Base-by-base conservation (phyloP, 1,284 basidiomycete genomes). In the Moesziomyces sp. region DNA sequence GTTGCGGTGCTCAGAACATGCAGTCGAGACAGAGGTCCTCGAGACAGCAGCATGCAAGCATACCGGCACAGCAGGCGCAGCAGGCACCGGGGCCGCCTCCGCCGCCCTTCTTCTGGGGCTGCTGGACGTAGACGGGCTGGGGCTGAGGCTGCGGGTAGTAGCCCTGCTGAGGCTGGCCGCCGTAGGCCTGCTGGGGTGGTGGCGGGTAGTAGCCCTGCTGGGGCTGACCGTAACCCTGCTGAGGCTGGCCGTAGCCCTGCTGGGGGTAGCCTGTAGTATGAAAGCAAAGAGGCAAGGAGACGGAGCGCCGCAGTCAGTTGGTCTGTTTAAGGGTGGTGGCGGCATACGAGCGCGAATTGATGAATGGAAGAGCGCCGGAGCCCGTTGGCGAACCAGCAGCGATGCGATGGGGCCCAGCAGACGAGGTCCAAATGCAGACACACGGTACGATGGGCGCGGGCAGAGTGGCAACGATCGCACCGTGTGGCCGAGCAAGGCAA, bases 51-150 rank as follows among this genome's bases (percentile, higher is more conserved):
- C 73, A 75, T 23, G 73, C 73, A 49, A 75, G 68, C 73, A 75
- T 75, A 75, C 73, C 73, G 44, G 73, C 73, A 56, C 73, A 75
- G 73, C 73, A 75, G 13, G 73, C 73, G 46, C 73, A 75, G 64
- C 73, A 75, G 19, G 59, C 51, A 6, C 45, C 45, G 1, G 49
- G 59, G 3, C 68, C 73, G 30, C 50, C 59, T 21, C 68, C 73
- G 26, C 68, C 63, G 35, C 53, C 53, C 58, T 75, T 63, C 50
- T 70, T 38, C 38, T 50, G 59, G 3, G 73, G 73, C 68, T 75
- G 73, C 63, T 75, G 73, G 18, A 75, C 73, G 58, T 75, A 75
- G 54, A 76, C 74, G 24, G 74, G 74, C 58, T 76, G 74, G 11
- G 74, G 74, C 65, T 76, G 74, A 19, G 69, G 64, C 61, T 76